phyloP scores from a whole-genome alignment of 2,329 filamentous ascomycete species.

The Aspergillus terreus region DNA sequence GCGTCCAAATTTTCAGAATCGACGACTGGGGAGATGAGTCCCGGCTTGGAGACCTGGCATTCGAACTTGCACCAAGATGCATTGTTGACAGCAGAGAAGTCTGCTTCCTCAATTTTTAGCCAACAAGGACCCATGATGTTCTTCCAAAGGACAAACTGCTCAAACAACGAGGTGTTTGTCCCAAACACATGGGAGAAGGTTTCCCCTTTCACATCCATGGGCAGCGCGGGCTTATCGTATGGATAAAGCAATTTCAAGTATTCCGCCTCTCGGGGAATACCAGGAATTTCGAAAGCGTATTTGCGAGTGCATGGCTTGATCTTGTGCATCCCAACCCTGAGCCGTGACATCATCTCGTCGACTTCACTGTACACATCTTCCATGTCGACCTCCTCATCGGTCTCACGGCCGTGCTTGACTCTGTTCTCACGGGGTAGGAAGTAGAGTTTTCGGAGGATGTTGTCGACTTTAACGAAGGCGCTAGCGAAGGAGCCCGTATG shows the following conservation, averaged over 20 bases:
- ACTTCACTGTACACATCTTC: constrained; percentile 87
- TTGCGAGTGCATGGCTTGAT: constrained; percentile 87
- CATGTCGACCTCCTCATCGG: constrained; percentile 77
- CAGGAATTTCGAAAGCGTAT: constrained; percentile 89
- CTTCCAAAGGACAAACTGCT: constrained; percentile 98
- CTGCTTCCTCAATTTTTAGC: constrained; percentile 82
- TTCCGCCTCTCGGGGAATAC: constrained; percentile 80
- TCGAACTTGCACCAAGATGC: constrained; percentile 97
- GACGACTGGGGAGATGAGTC: constrained; percentile 66
- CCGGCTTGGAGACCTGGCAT: constrained; percentile 73
- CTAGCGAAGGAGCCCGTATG: constrained; percentile 75
- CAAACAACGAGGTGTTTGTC: constrained; percentile 87
- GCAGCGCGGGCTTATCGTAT: constrained; percentile 74
- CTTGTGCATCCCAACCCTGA: constrained; percentile 85
- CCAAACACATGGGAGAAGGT: constrained; percentile 95
- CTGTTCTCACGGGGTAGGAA: constrained; percentile 77
- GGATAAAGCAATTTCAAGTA: constrained; percentile 97
- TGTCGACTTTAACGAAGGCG: constrained; percentile 94
- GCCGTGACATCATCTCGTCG: constrained; percentile 78
- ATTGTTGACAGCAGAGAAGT: constrained; percentile 82
- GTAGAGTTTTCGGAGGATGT: constrained; percentile 85
- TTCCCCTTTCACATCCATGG: constrained; percentile 69
- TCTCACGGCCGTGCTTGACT: constrained; percentile 60
- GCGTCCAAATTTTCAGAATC: constrained; percentile 78
- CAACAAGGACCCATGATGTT: constrained; percentile 99